Evolutionary conservation across 73 alveolate genomes (phyloP).

Genomic region (Paramecium sonneborni): DNA sequence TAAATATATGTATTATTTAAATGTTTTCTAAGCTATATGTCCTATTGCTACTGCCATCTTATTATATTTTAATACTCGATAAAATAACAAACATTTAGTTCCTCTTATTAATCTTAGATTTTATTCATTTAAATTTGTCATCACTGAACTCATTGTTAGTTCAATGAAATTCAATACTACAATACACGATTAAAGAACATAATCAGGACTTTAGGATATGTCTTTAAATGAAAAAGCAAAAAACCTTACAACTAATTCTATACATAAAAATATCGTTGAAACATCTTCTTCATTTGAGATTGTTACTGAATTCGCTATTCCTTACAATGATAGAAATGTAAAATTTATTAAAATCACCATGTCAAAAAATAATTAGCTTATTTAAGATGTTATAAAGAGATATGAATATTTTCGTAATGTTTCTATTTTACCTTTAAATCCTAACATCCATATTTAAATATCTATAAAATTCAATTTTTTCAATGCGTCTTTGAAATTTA

Average conservation of each 20-base stretch:
- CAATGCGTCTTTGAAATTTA: neutral
- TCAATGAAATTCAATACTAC: constrained; percentile 5
- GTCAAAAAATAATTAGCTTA: neutral
- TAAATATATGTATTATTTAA: constrained; percentile 21
- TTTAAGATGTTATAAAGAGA: neutral
- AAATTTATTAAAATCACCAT: neutral
- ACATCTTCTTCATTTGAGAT: neutral
- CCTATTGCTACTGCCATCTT: constrained; percentile 42
- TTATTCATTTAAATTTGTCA: neutral
- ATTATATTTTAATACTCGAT: constrained; percentile 10
- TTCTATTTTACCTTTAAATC: neutral
- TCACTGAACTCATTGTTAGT: neutral
- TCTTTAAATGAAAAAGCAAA: neutral
- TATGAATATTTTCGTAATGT: neutral
- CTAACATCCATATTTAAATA: constrained; percentile 4
- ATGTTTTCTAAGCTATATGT: constrained; percentile 23
- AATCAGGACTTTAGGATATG: neutral
- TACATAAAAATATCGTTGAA: neutral
- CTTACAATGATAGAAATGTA: neutral
- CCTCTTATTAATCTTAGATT: constrained; percentile 6
- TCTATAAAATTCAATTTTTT: neutral
- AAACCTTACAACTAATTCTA: neutral
- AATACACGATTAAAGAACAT: neutral
- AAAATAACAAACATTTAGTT: constrained; percentile 6
- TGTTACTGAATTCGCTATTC: neutral